These are phyloP conservation scores for Dryas drummondii DNA, from an alignment of 306 rosid genomes.

Conservation along the genomic window DNA sequence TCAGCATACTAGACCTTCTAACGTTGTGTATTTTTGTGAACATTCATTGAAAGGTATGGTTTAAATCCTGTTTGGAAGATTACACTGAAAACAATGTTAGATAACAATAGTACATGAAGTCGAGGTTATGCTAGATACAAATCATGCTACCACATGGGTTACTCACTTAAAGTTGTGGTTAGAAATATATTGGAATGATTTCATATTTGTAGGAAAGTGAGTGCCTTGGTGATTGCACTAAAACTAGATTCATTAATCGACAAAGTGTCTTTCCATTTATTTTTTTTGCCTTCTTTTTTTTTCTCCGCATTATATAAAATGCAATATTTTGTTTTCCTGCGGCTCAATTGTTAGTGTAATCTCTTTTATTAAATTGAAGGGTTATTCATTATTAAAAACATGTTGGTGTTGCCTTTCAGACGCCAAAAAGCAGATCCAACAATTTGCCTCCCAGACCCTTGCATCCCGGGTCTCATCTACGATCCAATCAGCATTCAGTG, in stretches of 20 bases:
- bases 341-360: no score
- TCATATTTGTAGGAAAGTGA: not conserved
- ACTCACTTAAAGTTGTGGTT: not conserved
- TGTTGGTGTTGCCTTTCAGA: conserved; percentile 50
- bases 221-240: not conserved
- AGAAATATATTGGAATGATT: not conserved
- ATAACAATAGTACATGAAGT: not conserved
- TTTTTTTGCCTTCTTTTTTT: not conserved
- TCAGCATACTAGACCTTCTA: not conserved
- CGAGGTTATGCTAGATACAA: not conserved
- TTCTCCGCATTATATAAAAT: not conserved
- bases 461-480: conserved; percentile 79
- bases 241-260: not conserved
- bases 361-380: no score
- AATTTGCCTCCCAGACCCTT: conserved; percentile 78
- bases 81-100: not conserved
- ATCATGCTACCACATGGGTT: not conserved
- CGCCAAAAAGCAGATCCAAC: conserved; percentile 95
- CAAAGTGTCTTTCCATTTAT: not conserved
- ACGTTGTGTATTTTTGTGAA: not conserved
- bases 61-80: not conserved
- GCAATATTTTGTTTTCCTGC: not conserved
- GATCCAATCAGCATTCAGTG: conserved; percentile 77
- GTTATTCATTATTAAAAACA: not conserved
- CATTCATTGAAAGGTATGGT: not conserved